Evolutionary conservation across 1,284 basidiomycete genomes (phyloP), one percentile per base, ranked within the genome.

Genomic region (Entoloma clypeatum): DNA sequence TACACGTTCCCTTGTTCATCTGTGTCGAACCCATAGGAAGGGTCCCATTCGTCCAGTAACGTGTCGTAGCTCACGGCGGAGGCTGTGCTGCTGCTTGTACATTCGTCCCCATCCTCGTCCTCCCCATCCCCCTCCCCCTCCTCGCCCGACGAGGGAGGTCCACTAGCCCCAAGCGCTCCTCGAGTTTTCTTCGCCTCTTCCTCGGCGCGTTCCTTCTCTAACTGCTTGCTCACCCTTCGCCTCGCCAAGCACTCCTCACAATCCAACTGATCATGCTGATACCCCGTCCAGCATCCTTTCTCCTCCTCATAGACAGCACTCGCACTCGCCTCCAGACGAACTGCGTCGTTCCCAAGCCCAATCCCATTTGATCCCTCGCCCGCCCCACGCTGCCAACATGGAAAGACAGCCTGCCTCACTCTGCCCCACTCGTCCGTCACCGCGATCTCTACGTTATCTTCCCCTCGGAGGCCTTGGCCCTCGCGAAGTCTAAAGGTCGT

Each of bases 101-200:
- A 30, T 2, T 46, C 40, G 13, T 48, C 41, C 14, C 29, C 23
- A 21, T 41, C 16, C 21, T n/a, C 31, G 23, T 36, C 39, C 4
- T 41, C 44, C 10, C 45, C 46, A 2, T 41, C 42, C n/a, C 37
- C 43, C 2, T 36, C 50, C 23, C 28, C 27, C 18, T 14, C 11
- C 17, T 31, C 22, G 6, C 27, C 36, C 11, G 11, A 22, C 34
- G 36, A 9, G 11, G 16, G 9, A 22, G 18, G 19, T 13, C 52
- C 52, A 26, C 45, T 43, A 36, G 35, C 38, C 37, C 17, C 40
- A 31, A 52, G 50, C 13, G 44, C 13, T 25, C 41, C 27, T 14
- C 47, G 51, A 8, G 51, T 35, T 3, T 9, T 7, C 10, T 8
- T n/a, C 18, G 10, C 33, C 7, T 18, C 4, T 19, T 19, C 14